phyloP scores from a whole-genome alignment of 805 yeast species.

The Clavispora phyllophila region DNA sequence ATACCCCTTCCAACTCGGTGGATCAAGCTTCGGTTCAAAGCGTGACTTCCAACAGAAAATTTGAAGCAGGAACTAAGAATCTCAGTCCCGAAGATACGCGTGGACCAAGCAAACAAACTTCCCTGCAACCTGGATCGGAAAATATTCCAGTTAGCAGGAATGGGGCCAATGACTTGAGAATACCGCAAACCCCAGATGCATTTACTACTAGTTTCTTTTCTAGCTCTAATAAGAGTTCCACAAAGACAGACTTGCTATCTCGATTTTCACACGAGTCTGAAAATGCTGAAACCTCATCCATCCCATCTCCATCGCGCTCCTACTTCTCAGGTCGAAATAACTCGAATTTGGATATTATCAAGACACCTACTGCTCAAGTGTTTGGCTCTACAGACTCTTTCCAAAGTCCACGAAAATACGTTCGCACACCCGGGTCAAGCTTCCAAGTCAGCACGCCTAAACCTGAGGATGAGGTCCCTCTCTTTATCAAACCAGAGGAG shows the following conservation, averaged over 20 bases:
- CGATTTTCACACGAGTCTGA: neutral
- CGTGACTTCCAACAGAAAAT: neutral
- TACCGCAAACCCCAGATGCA: constrained; percentile 3
- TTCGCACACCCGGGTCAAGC: constrained; percentile 15
- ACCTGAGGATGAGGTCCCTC: constrained; percentile 37
- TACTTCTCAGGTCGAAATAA: neutral
- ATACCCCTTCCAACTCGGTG: neutral
- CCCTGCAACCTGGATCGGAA: neutral
- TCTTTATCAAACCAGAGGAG: constrained; percentile 58
- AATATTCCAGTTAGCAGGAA: neutral
- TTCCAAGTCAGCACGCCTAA: constrained; percentile 16
- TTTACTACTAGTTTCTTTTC: neutral
- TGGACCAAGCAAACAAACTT: neutral
- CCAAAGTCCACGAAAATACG: neutral
- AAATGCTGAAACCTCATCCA: neutral
- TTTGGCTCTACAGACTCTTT: constrained; percentile 1
- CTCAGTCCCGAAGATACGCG: neutral
- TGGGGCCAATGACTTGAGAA: neutral
- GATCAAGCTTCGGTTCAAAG: neutral
- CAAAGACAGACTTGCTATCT: neutral
- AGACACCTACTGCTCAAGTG: neutral
- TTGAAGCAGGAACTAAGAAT: neutral
- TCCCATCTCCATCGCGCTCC: neutral
- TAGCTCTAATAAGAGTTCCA: neutral
- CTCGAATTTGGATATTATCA: neutral